Evolutionary conservation across 768 basidiomycete species (phyloP).

Genomic region (Leccinum fibrillosum): DNA sequence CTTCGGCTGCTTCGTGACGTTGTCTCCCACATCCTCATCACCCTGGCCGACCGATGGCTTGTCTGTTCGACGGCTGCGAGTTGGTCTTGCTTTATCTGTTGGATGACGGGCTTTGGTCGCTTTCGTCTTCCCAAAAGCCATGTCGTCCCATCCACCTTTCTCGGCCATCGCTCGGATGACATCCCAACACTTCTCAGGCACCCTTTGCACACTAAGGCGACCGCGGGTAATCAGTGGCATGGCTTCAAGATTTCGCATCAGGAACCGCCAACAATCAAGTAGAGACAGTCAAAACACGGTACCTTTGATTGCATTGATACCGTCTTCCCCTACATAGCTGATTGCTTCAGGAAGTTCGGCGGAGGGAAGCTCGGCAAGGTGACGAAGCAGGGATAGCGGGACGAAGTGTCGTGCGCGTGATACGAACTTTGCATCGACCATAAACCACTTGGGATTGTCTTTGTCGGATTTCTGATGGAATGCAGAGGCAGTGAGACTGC

Average conservation of each 20-base stretch:
- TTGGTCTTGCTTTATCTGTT: background rate
- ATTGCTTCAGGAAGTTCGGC: slow-evolving; percentile 48
- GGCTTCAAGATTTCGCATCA: slow-evolving; percentile 34
- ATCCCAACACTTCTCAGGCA: slow-evolving; percentile 61
- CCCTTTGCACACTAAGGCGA: slow-evolving; percentile 84
- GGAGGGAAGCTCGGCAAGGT: slow-evolving; percentile 46
- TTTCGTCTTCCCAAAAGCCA: slow-evolving; percentile 40
- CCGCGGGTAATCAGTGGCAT: slow-evolving; percentile 83
- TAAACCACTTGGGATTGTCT: slow-evolving; percentile 83
- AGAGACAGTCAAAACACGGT: slow-evolving; percentile 12
- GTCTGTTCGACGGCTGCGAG: background rate
- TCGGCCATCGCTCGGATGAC: slow-evolving; percentile 59
- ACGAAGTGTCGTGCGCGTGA: slow-evolving; percentile 69
- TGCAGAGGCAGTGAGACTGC: background rate
- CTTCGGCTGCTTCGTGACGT: background rate
- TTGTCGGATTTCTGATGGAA: slow-evolving; percentile 67
- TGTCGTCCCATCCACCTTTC: slow-evolving; percentile 74
- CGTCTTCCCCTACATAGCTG: slow-evolving; percentile 64
- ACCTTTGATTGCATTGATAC: slow-evolving; percentile 65
- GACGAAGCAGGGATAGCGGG: slow-evolving; percentile 69
- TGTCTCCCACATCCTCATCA: slow-evolving; percentile 6
- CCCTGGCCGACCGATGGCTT: background rate
- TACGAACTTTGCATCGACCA: slow-evolving; percentile 78
- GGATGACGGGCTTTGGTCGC: background rate
- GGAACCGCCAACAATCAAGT: background rate